phyloP scores from a whole-genome alignment of 108 stramenopile genomes.

The Cyclotella distinguenda region DNA sequence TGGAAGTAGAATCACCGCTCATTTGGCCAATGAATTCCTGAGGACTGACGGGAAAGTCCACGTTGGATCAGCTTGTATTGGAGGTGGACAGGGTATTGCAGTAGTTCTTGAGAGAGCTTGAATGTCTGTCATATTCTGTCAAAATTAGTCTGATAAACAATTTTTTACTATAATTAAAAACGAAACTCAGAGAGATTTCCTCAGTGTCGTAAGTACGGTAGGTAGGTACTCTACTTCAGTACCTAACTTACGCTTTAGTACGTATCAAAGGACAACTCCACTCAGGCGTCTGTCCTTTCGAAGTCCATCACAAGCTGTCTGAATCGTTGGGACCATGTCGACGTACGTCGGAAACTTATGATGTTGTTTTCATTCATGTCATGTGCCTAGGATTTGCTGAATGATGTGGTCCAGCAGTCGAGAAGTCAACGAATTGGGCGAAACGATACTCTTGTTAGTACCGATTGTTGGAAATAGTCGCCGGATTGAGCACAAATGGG shows the following conservation, averaged over 20 bases:
- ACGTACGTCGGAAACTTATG: no score
- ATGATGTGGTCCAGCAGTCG: conserved; percentile 63
- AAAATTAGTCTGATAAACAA: not conserved
- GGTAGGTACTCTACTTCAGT: no score
- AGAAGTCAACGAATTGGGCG: conserved; percentile 66
- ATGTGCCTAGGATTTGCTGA: no score
- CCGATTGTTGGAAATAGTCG: conserved; percentile 38
- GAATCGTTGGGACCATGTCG: no score
- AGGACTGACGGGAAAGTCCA: conserved; percentile 62
- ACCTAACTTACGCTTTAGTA: no score
- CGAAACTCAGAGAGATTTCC: no score
- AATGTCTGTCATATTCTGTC: not conserved
- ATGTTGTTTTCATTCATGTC: no score
- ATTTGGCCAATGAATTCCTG: conserved; percentile 90
- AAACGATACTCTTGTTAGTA: conserved; percentile 58
- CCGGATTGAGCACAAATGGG: conserved; percentile 2
- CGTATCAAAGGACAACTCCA: no score
- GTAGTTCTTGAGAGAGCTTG: conserved; percentile 87
- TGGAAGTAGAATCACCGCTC: conserved; percentile 93
- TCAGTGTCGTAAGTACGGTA: no score
- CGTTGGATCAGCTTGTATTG: conserved; percentile 98
- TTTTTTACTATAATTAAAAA: no score
- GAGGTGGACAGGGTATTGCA: conserved; percentile 99
- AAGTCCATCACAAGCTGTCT: no score
- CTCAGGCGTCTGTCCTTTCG: no score